Conservation (phyloP, 441 rosid species). For the Aleurites moluccanus region DNA sequence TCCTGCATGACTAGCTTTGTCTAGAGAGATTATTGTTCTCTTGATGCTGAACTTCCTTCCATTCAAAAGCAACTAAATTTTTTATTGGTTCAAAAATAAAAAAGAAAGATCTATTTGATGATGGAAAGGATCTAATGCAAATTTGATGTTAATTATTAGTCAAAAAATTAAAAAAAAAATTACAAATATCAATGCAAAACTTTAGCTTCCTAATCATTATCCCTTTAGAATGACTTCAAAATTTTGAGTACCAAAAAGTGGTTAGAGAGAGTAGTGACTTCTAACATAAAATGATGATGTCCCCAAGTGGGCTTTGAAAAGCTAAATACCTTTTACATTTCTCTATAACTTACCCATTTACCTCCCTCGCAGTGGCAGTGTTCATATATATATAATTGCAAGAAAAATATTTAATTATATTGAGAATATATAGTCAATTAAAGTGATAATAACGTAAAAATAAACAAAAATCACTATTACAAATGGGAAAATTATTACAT, state of each 20-base stretch:
- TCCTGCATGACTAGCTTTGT: slow-evolving; percentile 3
- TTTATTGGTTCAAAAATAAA: background rate
- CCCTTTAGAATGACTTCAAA: slow-evolving; percentile 25
- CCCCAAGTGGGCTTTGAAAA: slow-evolving; percentile 59
- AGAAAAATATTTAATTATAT: too few species aligned
- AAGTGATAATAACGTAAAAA: too few species aligned
- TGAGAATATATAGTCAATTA: too few species aligned
- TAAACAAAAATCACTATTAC: too few species aligned
- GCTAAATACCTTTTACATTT: slow-evolving; percentile 30
- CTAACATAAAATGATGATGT: slow-evolving; percentile 70
- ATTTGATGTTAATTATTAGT: slow-evolving; percentile 2
- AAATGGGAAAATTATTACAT: too few species aligned
- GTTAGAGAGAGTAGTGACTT: slow-evolving; percentile 33
- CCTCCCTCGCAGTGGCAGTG: too few species aligned
- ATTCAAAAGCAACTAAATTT: background rate
- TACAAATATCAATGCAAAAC: slow-evolving; percentile 32
- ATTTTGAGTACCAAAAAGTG: slow-evolving; percentile 28
- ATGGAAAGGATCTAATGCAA: background rate
- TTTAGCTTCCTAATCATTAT: slow-evolving; percentile 25
- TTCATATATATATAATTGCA: too few species aligned
- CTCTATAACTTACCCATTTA: slow-evolving; percentile 4
- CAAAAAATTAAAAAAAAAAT: slow-evolving; percentile 30
- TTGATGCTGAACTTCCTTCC: background rate
- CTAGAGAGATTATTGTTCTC: background rate
- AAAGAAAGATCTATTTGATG: background rate